phyloP scores from a whole-genome alignment of 179 eudicot genomes.

The Spergularia azorica region DNA sequence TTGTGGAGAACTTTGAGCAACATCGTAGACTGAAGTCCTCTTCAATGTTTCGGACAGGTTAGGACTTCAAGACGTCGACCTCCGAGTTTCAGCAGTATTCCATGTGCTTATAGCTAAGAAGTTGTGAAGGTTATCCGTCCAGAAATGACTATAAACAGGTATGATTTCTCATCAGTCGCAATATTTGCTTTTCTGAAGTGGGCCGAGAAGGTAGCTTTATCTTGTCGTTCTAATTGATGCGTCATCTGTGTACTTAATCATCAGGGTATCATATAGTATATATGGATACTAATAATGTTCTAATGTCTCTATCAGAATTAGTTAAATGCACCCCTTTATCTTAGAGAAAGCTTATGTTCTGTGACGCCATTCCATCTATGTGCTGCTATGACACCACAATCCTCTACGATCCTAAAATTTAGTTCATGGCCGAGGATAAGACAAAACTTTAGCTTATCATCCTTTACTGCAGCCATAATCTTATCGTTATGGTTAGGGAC shows the following conservation, averaged over 20 bases:
- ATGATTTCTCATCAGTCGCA: slow-evolving; percentile 19
- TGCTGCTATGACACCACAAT: not conserved
- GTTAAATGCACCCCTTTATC: not conserved
- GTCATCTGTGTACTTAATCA: slow-evolving; percentile 5
- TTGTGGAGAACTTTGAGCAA: slow-evolving; percentile 21
- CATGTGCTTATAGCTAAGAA: slow-evolving; percentile 33
- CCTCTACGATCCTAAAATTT: not conserved
- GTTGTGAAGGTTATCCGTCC: slow-evolving; percentile 26
- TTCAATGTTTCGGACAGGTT: slow-evolving; percentile 25
- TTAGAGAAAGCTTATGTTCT: not conserved
- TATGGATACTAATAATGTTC: slow-evolving; percentile 1
- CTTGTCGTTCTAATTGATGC: slow-evolving; percentile 24
- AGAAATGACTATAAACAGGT: slow-evolving; percentile 34
- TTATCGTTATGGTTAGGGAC: not conserved
- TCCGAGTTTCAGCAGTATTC: slow-evolving; percentile 15
- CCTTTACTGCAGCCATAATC: not conserved
- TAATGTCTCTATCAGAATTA: slow-evolving; percentile 1
- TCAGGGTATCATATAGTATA: slow-evolving; percentile 11
- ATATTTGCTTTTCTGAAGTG: slow-evolving; percentile 20
- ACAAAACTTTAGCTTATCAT: not conserved
- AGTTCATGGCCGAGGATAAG: not conserved
- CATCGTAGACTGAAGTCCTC: slow-evolving; percentile 22
- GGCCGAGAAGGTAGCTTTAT: slow-evolving; percentile 19
- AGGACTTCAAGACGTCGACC: slow-evolving; percentile 25
- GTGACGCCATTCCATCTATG: not conserved